Base-by-base conservation (phyloP, 1,284 basidiomycete species). In the Malassezia restricta region DNA sequence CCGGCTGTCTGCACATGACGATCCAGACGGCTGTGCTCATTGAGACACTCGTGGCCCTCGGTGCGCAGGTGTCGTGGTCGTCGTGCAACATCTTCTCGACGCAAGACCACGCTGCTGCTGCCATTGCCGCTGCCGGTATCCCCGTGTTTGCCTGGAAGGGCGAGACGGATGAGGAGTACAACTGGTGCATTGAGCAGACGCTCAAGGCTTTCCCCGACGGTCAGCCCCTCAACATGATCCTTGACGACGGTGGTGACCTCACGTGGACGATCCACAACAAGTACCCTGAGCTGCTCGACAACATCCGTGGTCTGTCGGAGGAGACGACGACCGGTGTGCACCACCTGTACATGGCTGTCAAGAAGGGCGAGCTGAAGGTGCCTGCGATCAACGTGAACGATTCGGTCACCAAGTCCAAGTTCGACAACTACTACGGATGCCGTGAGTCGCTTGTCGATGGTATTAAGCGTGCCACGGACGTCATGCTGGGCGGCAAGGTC, bases 21-120 rank as follows among this genome's bases (percentile, higher is more conserved):
- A 89, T 92, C 74, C 90, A 95, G 77, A 95, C 91, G 20, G 64
- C 64, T 40, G 63, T 65, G 42, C 62, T 73, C 47, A 73, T 74
- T 59, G 68, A 68, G 68, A 73, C 65, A 38, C 81, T 99, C 66
- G 85, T 83, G 64, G 84, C 84, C 63, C 83, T 98, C 70, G 92
- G 92, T 75, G 92, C 94, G 62, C 85, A 96, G 77, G 92, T 99
- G 61, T 83, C 92, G 66, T 99, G 92, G 94, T 98, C 94, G 42
- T 98, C 92, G 68, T 95, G 91, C 79, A 98, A 99, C 81, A 99
- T 99, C 76, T 99, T 94, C 79, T 98, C 94, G 52, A 99, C 92
- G 53, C 94, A 77, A 71, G 92, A 98, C 76, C 92, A 98, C 77
- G 92, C 92, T 58, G 94, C 92, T 56, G 87, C 92, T 63, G 94